Conservation (phyloP, 2,329 filamentous ascomycete species). For the Diaporthe amygdali region DNA sequence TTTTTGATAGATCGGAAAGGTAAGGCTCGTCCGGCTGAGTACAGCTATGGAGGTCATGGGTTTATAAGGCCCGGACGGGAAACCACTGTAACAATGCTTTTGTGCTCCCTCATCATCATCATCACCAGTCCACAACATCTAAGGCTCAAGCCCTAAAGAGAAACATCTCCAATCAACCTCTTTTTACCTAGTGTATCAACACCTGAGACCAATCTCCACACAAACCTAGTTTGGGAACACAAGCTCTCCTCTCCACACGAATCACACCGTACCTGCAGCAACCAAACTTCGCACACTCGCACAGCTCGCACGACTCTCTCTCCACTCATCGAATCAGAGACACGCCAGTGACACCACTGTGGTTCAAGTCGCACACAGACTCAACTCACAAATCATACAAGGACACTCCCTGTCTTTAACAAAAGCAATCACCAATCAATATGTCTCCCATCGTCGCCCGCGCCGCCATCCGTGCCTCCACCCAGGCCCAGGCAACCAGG, state of each 20-base stretch:
- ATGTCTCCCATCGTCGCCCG: constrained; percentile 43
- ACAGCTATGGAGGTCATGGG: not conserved
- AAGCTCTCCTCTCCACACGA: not conserved
- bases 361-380: constrained; percentile 10
- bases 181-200: not conserved
- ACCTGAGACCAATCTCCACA: constrained; percentile 1
- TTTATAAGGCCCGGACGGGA: constrained; percentile 23
- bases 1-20: constrained; percentile 17
- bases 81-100: constrained; percentile 3
- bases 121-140: constrained; percentile 11
- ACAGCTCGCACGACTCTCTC: constrained; percentile 10
- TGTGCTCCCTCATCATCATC: constrained; percentile 20
- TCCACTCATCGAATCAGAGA: constrained; percentile 25
- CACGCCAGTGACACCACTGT: constrained; percentile 24
- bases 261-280: constrained; percentile 12
- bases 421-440: constrained; percentile 15
- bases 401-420: constrained; percentile 11
- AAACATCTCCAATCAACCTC: constrained; percentile 15
- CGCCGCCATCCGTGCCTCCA: constrained; percentile 38
- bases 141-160: constrained; percentile 1
- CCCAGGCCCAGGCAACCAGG: constrained; percentile 28
- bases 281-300: not conserved
- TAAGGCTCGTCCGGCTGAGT: constrained; percentile 18
- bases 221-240: not conserved
- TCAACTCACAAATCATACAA: not conserved